Base-by-base conservation (phyloP, 495 filamentous ascomycete genomes). In the Penicillium robsamsonii region DNA sequence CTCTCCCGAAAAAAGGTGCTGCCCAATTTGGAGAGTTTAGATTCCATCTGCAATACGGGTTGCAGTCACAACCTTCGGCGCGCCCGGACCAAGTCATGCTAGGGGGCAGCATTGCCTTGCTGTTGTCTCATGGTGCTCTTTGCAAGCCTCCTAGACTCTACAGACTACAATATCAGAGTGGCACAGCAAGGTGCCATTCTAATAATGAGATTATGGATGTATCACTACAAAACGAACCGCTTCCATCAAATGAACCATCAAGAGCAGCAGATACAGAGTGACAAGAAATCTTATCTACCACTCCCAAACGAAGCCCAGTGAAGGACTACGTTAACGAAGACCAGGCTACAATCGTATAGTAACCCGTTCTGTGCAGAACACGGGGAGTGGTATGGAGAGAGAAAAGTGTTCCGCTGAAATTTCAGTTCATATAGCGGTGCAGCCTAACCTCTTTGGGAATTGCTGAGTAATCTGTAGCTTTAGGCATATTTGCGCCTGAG, bases 191-290 rank as follows among this genome's bases (percentile, higher is more conserved):
- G 31, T 35, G 54, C 37, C 50, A 61, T 46, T 41, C 29, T 38
- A 20, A 59, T 45, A 29, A 48, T 63, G 43, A 61, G 63, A 60
- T 61, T 61, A 58, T 60, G 61, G 70, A 79, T 79, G 75, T 79
- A 72, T 79, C 75, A 79, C 75, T 75, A 74, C 75, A 77, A 79
- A 79, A 81, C 89, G 89, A 93, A 84, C 89, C 84, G 83, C 88
- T 82, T 81, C 83, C 80, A 81, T 91, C 89, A 92, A 70, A 76
- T 81, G 72, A 79, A 60, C 68, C 76, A 81, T 85, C 89, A 81
- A 90, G 85, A 90, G 90, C 86, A 92, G 91, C 83, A 96, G 91
- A 96, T 96, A 96, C 90, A 87, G 89, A 87, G 85, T 83, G 87
- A 84, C 66, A 66, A 65, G 52, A 63, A 63, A 67, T 87, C 75